Conservation (phyloP, 2,329 filamentous ascomycete genomes). For the Colletotrichum aenigma region DNA sequence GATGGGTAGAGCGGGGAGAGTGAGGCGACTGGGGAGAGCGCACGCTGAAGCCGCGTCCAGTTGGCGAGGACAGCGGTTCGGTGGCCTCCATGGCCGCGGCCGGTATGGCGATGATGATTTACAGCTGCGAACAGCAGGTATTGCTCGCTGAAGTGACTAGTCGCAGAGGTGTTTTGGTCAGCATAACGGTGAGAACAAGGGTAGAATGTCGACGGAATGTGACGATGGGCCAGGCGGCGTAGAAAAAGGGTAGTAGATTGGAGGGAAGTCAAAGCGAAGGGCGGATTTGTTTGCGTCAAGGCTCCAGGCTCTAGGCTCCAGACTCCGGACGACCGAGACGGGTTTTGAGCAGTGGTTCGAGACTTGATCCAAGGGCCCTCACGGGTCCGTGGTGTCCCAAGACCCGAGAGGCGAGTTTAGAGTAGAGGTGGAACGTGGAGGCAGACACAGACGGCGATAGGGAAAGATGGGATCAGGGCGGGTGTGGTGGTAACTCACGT, state of each 20-base stretch:
- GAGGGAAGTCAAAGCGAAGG: background rate
- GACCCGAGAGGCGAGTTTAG: background rate
- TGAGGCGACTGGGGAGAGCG: constrained; percentile 2
- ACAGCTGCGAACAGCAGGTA: constrained; percentile 18
- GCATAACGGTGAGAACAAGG: background rate
- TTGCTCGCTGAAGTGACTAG: constrained; percentile 23
- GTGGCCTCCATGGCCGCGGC: constrained; percentile 29
- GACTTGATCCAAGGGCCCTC: background rate
- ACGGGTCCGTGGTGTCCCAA: constrained; percentile 12
- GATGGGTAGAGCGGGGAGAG: background rate
- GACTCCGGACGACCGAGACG: background rate
- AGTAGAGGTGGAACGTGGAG: background rate
- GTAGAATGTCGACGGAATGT: background rate
- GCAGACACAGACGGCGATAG: background rate
- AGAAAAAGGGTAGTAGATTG: background rate
- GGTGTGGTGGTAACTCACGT: constrained; percentile 12
- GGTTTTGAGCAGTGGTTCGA: background rate
- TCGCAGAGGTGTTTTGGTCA: constrained; percentile 14
- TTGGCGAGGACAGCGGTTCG: constrained; percentile 19
- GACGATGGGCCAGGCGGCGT: background rate
- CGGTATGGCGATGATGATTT: background rate
- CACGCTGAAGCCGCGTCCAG: constrained; percentile 7
- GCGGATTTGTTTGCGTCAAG: constrained; percentile 16
- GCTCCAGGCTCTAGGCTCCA: background rate
- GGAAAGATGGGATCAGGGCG: background rate